Base-by-base conservation (phyloP, 2,329 filamentous ascomycete genomes). In the Mycosphaerelloides madeirae region DNA sequence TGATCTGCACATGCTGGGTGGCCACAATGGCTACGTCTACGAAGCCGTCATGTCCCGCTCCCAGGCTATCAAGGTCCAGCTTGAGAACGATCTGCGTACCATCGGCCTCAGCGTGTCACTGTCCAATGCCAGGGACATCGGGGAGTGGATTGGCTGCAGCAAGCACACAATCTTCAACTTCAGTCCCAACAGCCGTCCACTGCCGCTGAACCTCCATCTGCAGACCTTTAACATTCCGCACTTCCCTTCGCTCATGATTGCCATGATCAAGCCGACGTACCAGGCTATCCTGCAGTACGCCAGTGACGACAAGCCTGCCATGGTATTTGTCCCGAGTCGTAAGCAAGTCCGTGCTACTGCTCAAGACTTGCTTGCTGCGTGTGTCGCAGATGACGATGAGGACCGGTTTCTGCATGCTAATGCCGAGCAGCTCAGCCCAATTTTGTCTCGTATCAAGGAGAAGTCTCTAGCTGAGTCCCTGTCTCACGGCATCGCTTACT, bases 141-240 rank as follows among this genome's bases (percentile, higher is more conserved):
- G 91, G 40, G 93, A 96, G 68, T 98, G 93, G 93, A 89, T 98
- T 55, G 93, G 94, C 55, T 93, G 91, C 6, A 95, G 83, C 66
- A 97, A 96, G 73, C 93, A 98, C 65, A 95, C 93, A 38, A 95
- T 95, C 53, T 98, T 91, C 76, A 98, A 98, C 71, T 98, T 98
- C 72, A 95, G 88, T 58, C 93, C 93, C 2, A 85, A 91, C 60
- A 83, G 91, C 49, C 84, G 94, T 44, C 85, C 89, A 1, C 81
- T 96, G 14, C 90, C 91, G 16, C 73, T 98, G 25, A 91, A 97
- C 65, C 79, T 98, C 45, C 89, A 96, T 64, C 85, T 98, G 37
- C 93, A 98, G 67, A 91, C 90, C 1, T 98, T 93, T 70, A 87
- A 84, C 20, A 95, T 95, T 48, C 89, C 94, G 36, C 94, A 98